A percentile compares a stretch with the other conserved stretches of the same genome.
Evolutionary conservation across 768 basidiomycete genomes (phyloP).

Genomic region (Russula virescens): DNA sequence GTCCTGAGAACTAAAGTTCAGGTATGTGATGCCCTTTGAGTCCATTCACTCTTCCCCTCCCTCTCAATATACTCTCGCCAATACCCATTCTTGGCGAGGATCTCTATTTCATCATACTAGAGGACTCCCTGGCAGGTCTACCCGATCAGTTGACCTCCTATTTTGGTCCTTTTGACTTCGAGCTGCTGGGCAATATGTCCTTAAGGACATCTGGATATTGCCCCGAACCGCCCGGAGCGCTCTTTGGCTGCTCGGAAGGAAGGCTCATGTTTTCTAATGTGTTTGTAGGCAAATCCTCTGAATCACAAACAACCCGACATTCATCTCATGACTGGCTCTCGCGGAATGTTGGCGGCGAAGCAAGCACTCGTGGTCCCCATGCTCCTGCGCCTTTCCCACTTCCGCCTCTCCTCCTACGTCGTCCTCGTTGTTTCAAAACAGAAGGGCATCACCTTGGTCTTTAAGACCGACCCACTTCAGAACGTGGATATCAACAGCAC

Average conservation of each 20-base stretch:
- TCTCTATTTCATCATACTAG: neutral
- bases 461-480: slow-evolving; percentile 98
- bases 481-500: slow-evolving; percentile 97
- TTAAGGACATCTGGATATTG: no score
- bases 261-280: neutral
- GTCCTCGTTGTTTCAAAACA: slow-evolving; percentile 96
- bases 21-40: slow-evolving; percentile 39
- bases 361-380: slow-evolving; percentile 96
- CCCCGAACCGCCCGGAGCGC: no score
- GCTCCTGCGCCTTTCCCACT: slow-evolving; percentile 94
- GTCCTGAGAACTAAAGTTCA: slow-evolving; percentile 89
- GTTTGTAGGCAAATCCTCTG: slow-evolving; percentile 79
- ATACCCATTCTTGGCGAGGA: neutral
- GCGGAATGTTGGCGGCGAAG: slow-evolving; percentile 89
- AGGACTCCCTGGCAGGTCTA: neutral
- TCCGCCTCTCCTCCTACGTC: slow-evolving; percentile 91
- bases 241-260: no score
- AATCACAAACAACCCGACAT: slow-evolving; percentile 91
- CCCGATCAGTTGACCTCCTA: no score
- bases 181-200: no score
- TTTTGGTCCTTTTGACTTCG: no score
- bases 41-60: neutral
- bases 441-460: slow-evolving; percentile 97
- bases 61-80: neutral
- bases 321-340: slow-evolving; percentile 74